Base-by-base conservation (phyloP, 345 rosid species). In the Corchorus olitorius region DNA sequence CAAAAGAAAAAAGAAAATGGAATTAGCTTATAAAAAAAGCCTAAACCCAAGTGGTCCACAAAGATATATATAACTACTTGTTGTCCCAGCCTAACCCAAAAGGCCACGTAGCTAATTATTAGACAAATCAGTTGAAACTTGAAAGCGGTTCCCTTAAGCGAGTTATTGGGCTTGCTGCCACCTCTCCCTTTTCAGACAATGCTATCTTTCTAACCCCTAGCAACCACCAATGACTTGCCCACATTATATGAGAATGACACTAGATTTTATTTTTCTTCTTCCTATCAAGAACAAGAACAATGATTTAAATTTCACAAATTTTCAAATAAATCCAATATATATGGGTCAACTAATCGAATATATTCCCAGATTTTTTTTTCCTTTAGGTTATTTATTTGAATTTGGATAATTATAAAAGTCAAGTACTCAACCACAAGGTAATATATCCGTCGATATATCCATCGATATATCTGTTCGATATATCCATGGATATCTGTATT, bases 201-300 rank as follows among this genome's bases (percentile, higher is more conserved):
- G 81, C 78, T 53, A 71, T 63, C 35, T 81, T 77, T 78, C 86
- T 72, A 79, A 82, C 70, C 79, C 77, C 62, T 65, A 72, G 66
- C 85, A 13, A 79, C 75, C 80, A 35, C 65, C 78, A 6, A 13
- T 64, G 64, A 65, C 76, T 76, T 46, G 59, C 41, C 76, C 76
- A 8, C 74, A n/a, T 39, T 4, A 14, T 12, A 0, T 77, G 79
- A 81, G 74, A 78, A 78, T 54, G 80, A 76, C 73, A 11, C 43
- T 14, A 63, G 55, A 73, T 22, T 1, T 35, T 52, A 34, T 17
- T 11, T 56, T 19, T 37, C 17, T 33, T 4, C 12, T n/a, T 39
- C 15, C 34, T 14, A 34, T 39, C 19, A 17, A 15, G 8, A 39
- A 59, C 19, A 17, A 15, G 8, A 39, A 59, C 0, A 62, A 11